These are phyloP conservation scores for Brassica nigra DNA, from an alignment of 345 rosid species.

Conservation along the genomic window DNA sequence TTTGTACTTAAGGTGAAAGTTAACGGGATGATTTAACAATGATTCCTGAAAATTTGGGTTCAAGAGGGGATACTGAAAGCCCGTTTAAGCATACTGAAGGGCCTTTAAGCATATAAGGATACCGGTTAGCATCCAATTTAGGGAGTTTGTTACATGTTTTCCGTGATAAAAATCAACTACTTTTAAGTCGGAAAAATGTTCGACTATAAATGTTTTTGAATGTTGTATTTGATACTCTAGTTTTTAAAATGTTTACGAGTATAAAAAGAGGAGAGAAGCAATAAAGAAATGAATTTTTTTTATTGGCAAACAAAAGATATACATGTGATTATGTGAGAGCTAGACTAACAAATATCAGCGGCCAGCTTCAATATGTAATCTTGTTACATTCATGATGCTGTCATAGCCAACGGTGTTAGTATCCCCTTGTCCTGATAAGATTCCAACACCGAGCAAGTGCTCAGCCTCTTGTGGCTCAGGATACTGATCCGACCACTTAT, in stretches of 20 bases:
- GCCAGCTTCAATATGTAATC: not conserved
- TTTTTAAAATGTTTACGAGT: not conserved
- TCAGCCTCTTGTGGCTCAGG: not conserved
- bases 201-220: not conserved
- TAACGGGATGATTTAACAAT: not conserved
- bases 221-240: not conserved
- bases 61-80: not conserved
- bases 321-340: not conserved
- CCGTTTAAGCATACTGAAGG: not conserved
- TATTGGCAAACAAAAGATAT: not conserved
- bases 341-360: constrained; percentile 7
- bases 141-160: not conserved
- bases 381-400: constrained; percentile 23
- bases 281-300: not conserved
- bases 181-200: too few species aligned
- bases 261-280: not conserved
- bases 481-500: not conserved
- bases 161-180: too few species aligned
- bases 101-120: not conserved
- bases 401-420: constrained; percentile 21
- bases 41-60: not conserved
- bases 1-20: not conserved
- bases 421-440: not conserved
- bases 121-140: not conserved
- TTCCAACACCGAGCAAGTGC: constrained; percentile 18